Percentiles rank a stretch among this genome's conserved stretches.
phyloP scores from a whole-genome alignment of 2,329 filamentous ascomycete species.

The Pyrenophora teres region DNA sequence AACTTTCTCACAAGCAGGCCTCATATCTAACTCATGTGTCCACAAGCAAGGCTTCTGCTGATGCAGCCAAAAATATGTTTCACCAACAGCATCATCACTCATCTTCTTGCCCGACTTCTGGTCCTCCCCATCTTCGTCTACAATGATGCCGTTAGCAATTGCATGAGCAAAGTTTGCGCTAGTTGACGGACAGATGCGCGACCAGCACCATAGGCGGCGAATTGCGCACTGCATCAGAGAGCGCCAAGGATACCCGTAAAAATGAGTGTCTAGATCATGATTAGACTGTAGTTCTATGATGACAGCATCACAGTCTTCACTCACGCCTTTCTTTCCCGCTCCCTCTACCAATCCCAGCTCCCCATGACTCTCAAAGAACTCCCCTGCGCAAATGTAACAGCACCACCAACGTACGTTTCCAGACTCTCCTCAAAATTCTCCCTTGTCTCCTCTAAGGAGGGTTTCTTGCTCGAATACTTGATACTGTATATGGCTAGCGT shows the following conservation, averaged over 20 bases:
- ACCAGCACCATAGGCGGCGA: constrained; percentile 60
- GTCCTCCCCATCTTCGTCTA: constrained; percentile 57
- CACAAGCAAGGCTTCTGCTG: constrained; percentile 57
- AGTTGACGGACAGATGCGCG: constrained; percentile 59
- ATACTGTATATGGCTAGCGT: constrained; percentile 61
- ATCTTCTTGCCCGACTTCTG: constrained; percentile 59
- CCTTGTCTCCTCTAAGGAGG: constrained; percentile 60
- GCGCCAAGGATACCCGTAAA: constrained; percentile 58
- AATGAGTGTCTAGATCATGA: constrained; percentile 4
- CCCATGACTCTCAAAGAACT: constrained; percentile 57
- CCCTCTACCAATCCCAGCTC: constrained; percentile 53
- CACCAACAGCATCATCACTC: constrained; percentile 62
- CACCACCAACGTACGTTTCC: constrained; percentile 59
- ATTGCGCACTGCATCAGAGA: constrained; percentile 59
- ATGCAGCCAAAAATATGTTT: constrained; percentile 59
- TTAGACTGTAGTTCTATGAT: neutral
- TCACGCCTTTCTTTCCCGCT: constrained; percentile 57
- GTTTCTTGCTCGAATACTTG: constrained; percentile 60
- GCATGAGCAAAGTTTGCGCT: constrained; percentile 63
- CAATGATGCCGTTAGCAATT: constrained; percentile 61
- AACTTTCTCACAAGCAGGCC: constrained; percentile 58
- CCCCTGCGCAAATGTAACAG: constrained; percentile 61
- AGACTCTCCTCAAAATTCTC: constrained; percentile 53
- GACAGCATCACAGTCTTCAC: neutral
- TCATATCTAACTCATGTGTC: constrained; percentile 59